phyloP scores from a whole-genome alignment of 768 basidiomycete genomes.

The Lyophyllum atratum region DNA sequence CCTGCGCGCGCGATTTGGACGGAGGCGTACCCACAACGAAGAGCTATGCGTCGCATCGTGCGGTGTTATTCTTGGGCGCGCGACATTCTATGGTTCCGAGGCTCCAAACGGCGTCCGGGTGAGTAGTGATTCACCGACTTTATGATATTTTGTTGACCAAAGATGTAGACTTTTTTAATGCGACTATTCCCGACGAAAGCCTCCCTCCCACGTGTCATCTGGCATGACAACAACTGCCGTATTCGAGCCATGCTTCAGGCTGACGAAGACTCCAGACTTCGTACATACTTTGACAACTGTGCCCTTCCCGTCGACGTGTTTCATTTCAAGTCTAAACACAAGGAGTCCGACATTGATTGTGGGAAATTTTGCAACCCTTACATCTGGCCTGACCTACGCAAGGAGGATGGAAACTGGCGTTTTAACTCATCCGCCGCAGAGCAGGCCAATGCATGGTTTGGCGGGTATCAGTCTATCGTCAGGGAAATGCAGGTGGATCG shows the following conservation, averaged over 20 bases:
- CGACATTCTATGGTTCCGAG: slow-evolving; percentile 31
- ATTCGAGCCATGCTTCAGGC: not conserved
- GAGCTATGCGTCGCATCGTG: slow-evolving; percentile 26
- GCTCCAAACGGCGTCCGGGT: slow-evolving; percentile 22
- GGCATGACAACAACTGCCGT: not conserved
- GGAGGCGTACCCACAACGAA: slow-evolving; percentile 31
- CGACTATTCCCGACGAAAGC: slow-evolving; percentile 5
- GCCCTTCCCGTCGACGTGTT: slow-evolving; percentile 19
- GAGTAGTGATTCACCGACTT: not conserved
- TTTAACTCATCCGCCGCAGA: slow-evolving; percentile 39
- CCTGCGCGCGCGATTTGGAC: slow-evolving; percentile 26
- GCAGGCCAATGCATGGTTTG: slow-evolving; percentile 35
- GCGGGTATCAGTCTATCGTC: slow-evolving; percentile 31
- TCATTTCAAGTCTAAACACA: slow-evolving; percentile 29
- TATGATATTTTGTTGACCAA: too few species aligned
- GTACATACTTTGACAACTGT: slow-evolving; percentile 19
- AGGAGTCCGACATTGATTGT: slow-evolving; percentile 23
- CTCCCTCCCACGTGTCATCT: not conserved
- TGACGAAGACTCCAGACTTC: slow-evolving; percentile 3
- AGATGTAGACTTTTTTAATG: not conserved
- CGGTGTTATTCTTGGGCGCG: slow-evolving; percentile 26
- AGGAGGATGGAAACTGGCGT: slow-evolving; percentile 18
- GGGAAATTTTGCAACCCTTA: slow-evolving; percentile 27
- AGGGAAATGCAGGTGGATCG: slow-evolving; percentile 28
- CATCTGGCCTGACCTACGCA: slow-evolving; percentile 19